phyloP scores from a whole-genome alignment of 2,329 filamentous ascomycete genomes.

The Pyrenochaeta sp. region DNA sequence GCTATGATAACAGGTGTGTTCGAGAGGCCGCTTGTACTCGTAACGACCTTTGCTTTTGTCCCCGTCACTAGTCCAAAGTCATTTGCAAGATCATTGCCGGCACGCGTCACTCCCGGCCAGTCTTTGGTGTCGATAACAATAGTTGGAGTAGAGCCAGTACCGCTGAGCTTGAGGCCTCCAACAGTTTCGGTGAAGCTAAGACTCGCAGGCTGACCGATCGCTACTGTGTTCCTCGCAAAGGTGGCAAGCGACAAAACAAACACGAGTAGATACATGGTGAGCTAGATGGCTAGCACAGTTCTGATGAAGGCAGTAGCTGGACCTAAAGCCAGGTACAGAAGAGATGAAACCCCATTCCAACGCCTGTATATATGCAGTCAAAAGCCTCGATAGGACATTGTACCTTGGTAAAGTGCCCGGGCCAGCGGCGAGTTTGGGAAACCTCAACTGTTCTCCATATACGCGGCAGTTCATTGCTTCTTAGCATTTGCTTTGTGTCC shows the following conservation, averaged over 20 bases:
- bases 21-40: slow-evolving; percentile 20
- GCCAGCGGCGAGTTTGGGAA: no score
- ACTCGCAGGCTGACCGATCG: slow-evolving; percentile 28
- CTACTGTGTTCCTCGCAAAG: background rate
- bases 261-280: background rate
- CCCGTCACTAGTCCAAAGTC: slow-evolving; percentile 75
- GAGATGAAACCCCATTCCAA: background rate
- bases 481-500: no score
- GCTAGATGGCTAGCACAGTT: background rate
- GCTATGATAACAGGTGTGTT: slow-evolving; percentile 64
- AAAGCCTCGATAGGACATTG: background rate
- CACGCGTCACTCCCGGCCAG: slow-evolving; percentile 71
- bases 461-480: no score
- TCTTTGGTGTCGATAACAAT: slow-evolving; percentile 53
- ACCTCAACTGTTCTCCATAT: no score
- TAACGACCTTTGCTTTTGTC: slow-evolving; percentile 59
- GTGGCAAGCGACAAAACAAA: background rate
- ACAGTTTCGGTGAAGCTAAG: slow-evolving; percentile 27
- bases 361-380: background rate
- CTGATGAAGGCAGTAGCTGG: background rate
- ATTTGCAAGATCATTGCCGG: slow-evolving; percentile 68
- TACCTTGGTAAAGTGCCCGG: no score
- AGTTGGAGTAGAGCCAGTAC: slow-evolving; percentile 25
- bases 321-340: background rate
- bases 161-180: slow-evolving; percentile 28